Percentiles rank a stretch among this genome's conserved stretches.
Evolutionary conservation across 345 rosid species (phyloP).

Genomic region (Noccaea caerulescens): DNA sequence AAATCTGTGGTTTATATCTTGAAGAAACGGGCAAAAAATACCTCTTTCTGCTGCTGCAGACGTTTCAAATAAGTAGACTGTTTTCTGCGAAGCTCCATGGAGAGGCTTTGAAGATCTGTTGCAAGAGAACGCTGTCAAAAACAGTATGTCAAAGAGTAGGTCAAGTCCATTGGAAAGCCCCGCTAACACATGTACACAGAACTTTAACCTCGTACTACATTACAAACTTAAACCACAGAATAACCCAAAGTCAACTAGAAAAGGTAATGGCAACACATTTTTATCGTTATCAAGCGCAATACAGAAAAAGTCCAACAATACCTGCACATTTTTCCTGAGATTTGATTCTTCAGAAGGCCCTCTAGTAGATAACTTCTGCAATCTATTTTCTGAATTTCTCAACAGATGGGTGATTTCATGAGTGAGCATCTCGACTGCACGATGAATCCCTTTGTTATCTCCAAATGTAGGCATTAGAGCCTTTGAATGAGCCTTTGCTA

Average conservation of each 20-base stretch:
- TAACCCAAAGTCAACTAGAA: not conserved
- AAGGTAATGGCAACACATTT: not conserved
- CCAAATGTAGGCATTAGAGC: slow-evolving; percentile 94
- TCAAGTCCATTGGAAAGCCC: slow-evolving; percentile 39
- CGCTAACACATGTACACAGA: slow-evolving; percentile 17
- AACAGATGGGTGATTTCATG: slow-evolving; percentile 69
- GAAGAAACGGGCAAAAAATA: not conserved
- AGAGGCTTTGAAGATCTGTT: slow-evolving; percentile 75
- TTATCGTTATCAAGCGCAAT: not conserved
- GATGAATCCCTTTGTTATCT: slow-evolving; percentile 80
- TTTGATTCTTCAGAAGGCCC: slow-evolving; percentile 84
- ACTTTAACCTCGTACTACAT: not conserved
- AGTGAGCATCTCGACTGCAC: slow-evolving; percentile 69
- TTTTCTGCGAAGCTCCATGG: slow-evolving; percentile 74
- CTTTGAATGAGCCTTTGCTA: slow-evolving; percentile 83
- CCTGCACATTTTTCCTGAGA: slow-evolving; percentile 91
- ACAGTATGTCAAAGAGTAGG: slow-evolving; percentile 39
- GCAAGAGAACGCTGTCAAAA: slow-evolving; percentile 77
- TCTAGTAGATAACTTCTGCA: slow-evolving; percentile 59
- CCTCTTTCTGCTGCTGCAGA: slow-evolving; percentile 72
- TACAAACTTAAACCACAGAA: not conserved
- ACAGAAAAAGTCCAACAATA: slow-evolving; percentile 33
- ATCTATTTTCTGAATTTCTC: slow-evolving; percentile 73
- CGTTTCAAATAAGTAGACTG: slow-evolving; percentile 73
- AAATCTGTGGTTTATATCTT: not conserved